Base-by-base conservation (phyloP, 2,329 filamentous ascomycete species). In the Cladophialophora carrionii region DNA sequence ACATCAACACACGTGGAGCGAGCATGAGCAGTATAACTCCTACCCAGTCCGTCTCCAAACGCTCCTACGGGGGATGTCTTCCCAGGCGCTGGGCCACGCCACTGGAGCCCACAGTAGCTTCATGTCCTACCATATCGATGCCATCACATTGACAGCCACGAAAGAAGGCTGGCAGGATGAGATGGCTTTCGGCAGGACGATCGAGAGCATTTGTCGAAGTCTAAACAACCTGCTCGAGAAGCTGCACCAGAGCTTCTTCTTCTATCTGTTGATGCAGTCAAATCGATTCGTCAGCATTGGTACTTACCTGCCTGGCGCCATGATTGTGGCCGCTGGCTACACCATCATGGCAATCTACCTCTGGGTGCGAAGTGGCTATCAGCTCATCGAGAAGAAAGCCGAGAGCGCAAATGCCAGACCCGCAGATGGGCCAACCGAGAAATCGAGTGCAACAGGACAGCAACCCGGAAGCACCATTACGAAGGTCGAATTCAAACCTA, bases 241-340 rank as follows among this genome's bases (percentile, higher is more conserved):
- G 76, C 83, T 99, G 67, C 95, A 99, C 76, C 95, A 99, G 79
- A 97, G 93, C 76, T 99, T 99, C 82, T 99, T 99, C 85, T 98
- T 99, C 80, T 99, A 99, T 76, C 82, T 99, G 58, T 84, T 99
- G 52, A 92, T 98, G 87, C 89, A 96, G 71, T 86, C 88, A 32
- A 91, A 95, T 73, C 88, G 93, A 10, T 99, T 99, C 75, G 95
- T 98, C 71, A 98, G 93, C 78, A 99, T 99, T 69, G 95, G 95
- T 17, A 99, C 94, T 1, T 99, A 99, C 74, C 84, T 99, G 3
- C 95, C 95, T 0, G 96, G 92, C 72, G 95, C 95, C n/a, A 99
- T 99, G 95, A 80, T 98, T 57, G 85, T 99, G 63, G 95, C 95
- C 1, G 90, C 89, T 51, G 97, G 93, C 76, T 98, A 98, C 74